Evolutionary conservation across 176 grass and related monocot genomes (phyloP).

Genomic region (Bothriochloa decipiens): DNA sequence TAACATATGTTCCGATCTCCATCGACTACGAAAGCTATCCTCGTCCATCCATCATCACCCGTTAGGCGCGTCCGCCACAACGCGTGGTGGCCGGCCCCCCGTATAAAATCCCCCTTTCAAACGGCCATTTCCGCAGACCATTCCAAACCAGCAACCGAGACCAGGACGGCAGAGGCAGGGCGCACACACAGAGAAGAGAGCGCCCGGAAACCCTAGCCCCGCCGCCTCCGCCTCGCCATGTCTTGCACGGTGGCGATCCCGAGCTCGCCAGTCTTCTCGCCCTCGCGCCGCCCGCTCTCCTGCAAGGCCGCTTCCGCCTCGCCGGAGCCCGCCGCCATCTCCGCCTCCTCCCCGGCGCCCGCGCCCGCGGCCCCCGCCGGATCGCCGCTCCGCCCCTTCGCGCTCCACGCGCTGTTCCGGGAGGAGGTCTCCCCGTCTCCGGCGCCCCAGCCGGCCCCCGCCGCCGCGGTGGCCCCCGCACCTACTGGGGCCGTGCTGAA

Average conservation of each 20-base stretch:
- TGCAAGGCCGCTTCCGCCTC: constrained; percentile 74
- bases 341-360: constrained; percentile 39
- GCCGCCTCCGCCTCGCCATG: constrained; percentile 47
- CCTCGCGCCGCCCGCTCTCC: constrained; percentile 73
- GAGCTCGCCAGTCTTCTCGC: constrained; percentile 91
- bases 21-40: not conserved
- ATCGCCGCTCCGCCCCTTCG: constrained; percentile 50
- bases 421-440: constrained; percentile 40
- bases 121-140: constrained; percentile 49
- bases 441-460: constrained; percentile 11
- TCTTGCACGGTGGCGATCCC: constrained; percentile 89
- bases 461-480: not conserved
- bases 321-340: constrained; percentile 59
- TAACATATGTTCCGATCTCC: not conserved
- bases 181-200: not conserved
- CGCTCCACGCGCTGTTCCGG: constrained; percentile 50
- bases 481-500: constrained; percentile 58
- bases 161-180: not conserved
- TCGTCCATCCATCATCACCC: not conserved
- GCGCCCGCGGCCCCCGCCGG: constrained; percentile 47
- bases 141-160: constrained; percentile 30
- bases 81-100: not conserved
- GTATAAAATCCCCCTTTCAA: constrained; percentile 41
- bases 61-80: constrained; percentile 31
- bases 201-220: constrained; percentile 26